These are phyloP conservation scores for Pythium oligandrum DNA, from an alignment of 352 stramenopile species.

Conservation along the genomic window DNA sequence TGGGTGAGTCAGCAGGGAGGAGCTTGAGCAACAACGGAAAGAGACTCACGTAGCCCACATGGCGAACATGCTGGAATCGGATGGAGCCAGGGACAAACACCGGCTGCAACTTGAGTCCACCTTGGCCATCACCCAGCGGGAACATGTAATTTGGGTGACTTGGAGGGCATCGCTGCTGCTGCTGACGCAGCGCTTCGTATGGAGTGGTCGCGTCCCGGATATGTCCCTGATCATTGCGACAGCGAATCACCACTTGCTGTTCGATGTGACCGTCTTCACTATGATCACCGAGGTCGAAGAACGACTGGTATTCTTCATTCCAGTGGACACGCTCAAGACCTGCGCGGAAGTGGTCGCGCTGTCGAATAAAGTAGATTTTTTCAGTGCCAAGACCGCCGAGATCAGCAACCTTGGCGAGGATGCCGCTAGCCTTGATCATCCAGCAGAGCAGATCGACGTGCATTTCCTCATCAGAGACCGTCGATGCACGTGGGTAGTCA, in stretches of 20 bases:
- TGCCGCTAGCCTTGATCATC: slow-evolving; percentile 75
- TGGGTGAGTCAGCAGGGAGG: slow-evolving; percentile 56
- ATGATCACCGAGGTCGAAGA: slow-evolving; percentile 80
- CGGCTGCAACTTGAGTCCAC: slow-evolving; percentile 68
- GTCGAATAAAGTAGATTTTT: background rate
- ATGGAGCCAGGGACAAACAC: slow-evolving; percentile 60
- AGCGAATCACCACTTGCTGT: slow-evolving; percentile 61
- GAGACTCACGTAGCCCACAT: slow-evolving; percentile 86
- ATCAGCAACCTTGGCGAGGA: slow-evolving; percentile 43
- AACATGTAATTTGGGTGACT: slow-evolving; percentile 72
- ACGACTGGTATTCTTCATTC: slow-evolving; percentile 57
- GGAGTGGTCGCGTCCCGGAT: slow-evolving; percentile 37
- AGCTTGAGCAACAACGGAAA: slow-evolving; percentile 83
- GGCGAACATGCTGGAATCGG: slow-evolving; percentile 65
- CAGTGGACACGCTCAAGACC: slow-evolving; percentile 69
- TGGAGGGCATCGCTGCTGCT: slow-evolving; percentile 38
- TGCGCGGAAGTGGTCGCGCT: slow-evolving; percentile 28
- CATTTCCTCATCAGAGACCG: slow-evolving; percentile 68
- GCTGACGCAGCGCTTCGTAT: slow-evolving; percentile 28
- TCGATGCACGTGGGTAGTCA: slow-evolving; percentile 88
- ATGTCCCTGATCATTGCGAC: slow-evolving; percentile 36
- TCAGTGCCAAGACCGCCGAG: slow-evolving; percentile 19
- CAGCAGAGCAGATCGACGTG: slow-evolving; percentile 91
- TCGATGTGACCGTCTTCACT: slow-evolving; percentile 67
- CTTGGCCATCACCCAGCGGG: slow-evolving; percentile 71